These are phyloP conservation scores for Themeda triandra DNA, from an alignment of 176 grass and related monocot species.

Conservation along the genomic window DNA sequence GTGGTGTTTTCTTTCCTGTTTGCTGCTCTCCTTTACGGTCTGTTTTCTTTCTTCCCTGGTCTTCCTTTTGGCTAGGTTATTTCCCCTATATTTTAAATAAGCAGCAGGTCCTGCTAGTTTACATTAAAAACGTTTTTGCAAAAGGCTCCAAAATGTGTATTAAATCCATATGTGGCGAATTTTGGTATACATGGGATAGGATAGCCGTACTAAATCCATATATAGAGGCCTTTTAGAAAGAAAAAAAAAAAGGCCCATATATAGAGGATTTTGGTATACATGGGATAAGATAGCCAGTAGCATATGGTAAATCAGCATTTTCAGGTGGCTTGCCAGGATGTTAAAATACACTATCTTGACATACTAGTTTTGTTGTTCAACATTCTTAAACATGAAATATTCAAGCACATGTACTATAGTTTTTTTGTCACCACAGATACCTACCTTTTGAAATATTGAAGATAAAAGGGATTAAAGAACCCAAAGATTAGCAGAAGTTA, in stretches of 20 bases:
- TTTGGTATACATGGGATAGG: not conserved
- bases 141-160: not conserved
- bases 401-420: not conserved
- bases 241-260: too few relatives aligned
- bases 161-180: not conserved
- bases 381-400: not conserved
- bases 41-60: not conserved
- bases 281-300: not conserved
- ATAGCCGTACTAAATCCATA: not conserved
- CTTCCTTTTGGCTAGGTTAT: not conserved
- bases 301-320: not conserved
- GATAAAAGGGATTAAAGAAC: not conserved
- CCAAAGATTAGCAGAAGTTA: slow-evolving; percentile 5
- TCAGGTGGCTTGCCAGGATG: not conserved
- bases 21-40: not conserved
- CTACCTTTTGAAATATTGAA: not conserved
- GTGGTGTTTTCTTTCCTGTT: not conserved
- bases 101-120: not conserved
- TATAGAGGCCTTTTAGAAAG: too few relatives aligned
- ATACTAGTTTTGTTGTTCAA: not conserved
- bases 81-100: not conserved
- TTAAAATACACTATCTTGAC: not conserved
- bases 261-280: not conserved
- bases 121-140: not conserved
- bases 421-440: not conserved